phyloP scores from a whole-genome alignment of 306 rosid genomes.

The Casuarina glauca region DNA sequence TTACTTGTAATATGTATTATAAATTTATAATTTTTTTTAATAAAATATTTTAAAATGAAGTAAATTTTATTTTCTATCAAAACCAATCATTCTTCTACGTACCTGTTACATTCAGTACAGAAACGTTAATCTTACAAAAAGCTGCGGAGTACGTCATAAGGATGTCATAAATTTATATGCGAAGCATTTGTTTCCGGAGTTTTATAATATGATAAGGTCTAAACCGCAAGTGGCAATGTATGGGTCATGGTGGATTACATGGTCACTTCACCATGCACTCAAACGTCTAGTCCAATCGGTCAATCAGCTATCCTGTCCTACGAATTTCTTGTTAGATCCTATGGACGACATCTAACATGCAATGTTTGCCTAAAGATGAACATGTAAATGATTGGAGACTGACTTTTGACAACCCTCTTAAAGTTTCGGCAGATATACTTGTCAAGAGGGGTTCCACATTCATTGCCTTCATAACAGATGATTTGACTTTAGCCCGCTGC shows the following conservation, averaged over 20 bases:
- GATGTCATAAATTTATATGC: no score
- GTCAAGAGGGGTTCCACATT: conserved; percentile 3
- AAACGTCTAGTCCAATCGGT: not conserved
- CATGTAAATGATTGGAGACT: conserved; percentile 42
- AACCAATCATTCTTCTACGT: no score
- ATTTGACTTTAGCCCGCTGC: not conserved
- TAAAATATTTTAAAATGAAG: no score
- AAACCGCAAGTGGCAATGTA: no score
- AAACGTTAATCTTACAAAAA: no score
- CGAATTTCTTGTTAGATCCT: not conserved
- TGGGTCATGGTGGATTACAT: not conserved
- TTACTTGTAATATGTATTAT: no score
- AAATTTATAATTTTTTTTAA: no score
- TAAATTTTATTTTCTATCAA: no score
- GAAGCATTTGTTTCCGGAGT: no score
- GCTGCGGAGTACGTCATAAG: no score
- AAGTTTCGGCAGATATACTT: conserved; percentile 12
- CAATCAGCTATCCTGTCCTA: not conserved
- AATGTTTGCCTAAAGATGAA: conserved; percentile 36
- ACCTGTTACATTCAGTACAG: no score
- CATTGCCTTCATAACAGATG: not conserved
- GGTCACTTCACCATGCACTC: not conserved
- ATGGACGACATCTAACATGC: conserved; percentile 37
- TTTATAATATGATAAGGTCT: no score
- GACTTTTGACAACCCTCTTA: conserved; percentile 17